Base-by-base conservation (phyloP, 441 rosid species). In the Macaranga tanarius region DNA sequence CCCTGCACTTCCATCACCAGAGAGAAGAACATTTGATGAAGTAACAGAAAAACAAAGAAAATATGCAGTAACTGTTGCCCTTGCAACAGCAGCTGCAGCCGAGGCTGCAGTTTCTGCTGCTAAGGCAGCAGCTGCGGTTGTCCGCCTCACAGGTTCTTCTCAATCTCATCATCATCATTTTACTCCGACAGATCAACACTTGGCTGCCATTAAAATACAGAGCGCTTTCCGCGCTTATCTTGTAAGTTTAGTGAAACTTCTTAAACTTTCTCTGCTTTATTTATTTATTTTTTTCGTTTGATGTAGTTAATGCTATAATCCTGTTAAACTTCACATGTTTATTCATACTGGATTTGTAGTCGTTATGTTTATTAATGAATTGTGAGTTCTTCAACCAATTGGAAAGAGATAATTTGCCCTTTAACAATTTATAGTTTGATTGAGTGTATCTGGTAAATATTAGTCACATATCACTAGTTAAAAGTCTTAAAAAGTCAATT, bases 81-180 rank as follows among this genome's bases (percentile, higher is more conserved):
- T 89, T 44, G 93, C 95, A 20, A 94, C 99, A 0, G 95, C 92
- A 0, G 97, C 91, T 6, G 99, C 96, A 25, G 96, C 96, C 0
- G 90, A 94, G 82, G 98, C 97, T 1, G 97, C 97, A 0, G 88
- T 94, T 71, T 92, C 91, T 52, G 93, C 96, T 1, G 97, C 98
- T 26, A 84, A 82, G 15, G 96, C 96, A 0, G 98, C 97, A 0
- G 97, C 96, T 22, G 95, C 90, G 81, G 91, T 92, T 74, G 96
- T 94, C 58, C 81, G 89, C 11, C 89, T 92, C 64, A 86, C 92
- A 0, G 75, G 80, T 19, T 71, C 83, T 63, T 81, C 89, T 34
- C 79, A 81, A 13, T 70, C 86, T 62, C 76, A 63, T 70, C 75
- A 28, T 54, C 25, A 66, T 73, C 78, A 40, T 63, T 67, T 75